Evolutionary conservation across 192 early-diverging fungal species (phyloP).

Genomic region (Linnemannia zychae): DNA sequence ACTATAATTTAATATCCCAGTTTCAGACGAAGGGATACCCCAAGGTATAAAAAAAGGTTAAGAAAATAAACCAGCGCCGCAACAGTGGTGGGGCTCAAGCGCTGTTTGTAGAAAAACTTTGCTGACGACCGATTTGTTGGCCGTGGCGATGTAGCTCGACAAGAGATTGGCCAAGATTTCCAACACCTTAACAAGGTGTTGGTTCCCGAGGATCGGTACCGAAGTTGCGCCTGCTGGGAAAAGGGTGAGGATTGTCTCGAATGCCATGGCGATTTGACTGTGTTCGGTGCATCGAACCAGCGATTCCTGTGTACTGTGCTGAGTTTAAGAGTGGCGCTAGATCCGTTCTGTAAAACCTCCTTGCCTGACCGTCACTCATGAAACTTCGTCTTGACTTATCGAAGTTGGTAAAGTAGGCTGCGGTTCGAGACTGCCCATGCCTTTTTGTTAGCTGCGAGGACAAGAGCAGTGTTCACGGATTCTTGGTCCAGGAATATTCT

Average conservation of each 20-base stretch:
- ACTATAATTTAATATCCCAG: too few relatives aligned
- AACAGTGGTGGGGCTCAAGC: too few relatives aligned
- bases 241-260: constrained; percentile 16
- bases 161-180: constrained; percentile 13
- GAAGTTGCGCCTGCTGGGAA: constrained; percentile 10
- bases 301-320: constrained; percentile 15
- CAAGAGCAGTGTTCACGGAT: constrained; percentile 16
- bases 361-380: constrained; percentile 7
- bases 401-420: constrained; percentile 17
- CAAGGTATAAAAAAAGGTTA: too few relatives aligned
- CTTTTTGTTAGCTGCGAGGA: not conserved
- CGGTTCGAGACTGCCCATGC: constrained; percentile 5
- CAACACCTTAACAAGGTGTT: constrained; percentile 7
- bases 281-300: not conserved
- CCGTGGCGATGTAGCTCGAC: not conserved
- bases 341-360: constrained; percentile 8
- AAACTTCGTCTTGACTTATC: constrained; percentile 42
- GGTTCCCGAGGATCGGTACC: constrained; percentile 19
- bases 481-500: constrained; percentile 35
- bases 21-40: too few relatives aligned
- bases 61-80: too few relatives aligned
- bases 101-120: too few relatives aligned
- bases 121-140: not conserved
- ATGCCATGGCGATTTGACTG: not conserved
- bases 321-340: constrained; percentile 7